A percentile compares a stretch with the other conserved stretches of the same genome.
phyloP scores from a whole-genome alignment of 169 alveolate species.

The Plasmodium berghei region DNA sequence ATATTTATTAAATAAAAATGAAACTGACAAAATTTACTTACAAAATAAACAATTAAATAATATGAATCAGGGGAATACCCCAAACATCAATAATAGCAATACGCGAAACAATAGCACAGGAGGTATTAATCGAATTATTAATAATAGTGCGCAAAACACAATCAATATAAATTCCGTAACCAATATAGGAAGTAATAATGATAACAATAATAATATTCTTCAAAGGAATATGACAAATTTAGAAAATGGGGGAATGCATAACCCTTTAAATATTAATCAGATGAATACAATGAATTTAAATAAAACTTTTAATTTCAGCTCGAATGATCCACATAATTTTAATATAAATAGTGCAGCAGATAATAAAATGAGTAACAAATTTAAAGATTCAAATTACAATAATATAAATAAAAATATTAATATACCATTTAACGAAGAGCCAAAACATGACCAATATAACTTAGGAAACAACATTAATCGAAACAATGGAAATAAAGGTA shows the following conservation, averaged over 20 bases:
- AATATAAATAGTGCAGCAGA: conserved; percentile 11
- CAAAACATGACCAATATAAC: conserved; percentile 16
- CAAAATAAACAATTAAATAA: conserved; percentile 27
- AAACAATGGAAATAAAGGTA: conserved; percentile 4
- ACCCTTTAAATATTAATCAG: conserved; percentile 16
- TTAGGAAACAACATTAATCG: background rate
- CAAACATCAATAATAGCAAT: background rate
- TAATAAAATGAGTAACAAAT: conserved; percentile 11
- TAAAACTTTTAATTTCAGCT: conserved; percentile 15
- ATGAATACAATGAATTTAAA: conserved; percentile 35
- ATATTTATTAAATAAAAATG: conserved; percentile 46
- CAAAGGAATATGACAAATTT: conserved; percentile 8
- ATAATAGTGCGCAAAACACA: no score
- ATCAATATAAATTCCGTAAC: no score
- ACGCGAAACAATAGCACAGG: background rate
- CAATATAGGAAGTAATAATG: background rate
- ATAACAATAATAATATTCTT: background rate
- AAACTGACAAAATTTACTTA: conserved; percentile 28
- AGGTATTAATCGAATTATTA: no score
- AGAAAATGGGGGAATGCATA: conserved; percentile 10
- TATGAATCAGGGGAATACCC: background rate
- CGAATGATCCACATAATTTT: conserved; percentile 20
- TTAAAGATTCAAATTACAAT: conserved; percentile 20
- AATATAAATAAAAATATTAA: conserved; percentile 25
- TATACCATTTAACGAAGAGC: conserved; percentile 29